Percentiles rank a stretch among this genome's conserved stretches.
Evolutionary conservation across 2,329 filamentous ascomycete genomes (phyloP).

Genomic region (Colletotrichum theobromicola): DNA sequence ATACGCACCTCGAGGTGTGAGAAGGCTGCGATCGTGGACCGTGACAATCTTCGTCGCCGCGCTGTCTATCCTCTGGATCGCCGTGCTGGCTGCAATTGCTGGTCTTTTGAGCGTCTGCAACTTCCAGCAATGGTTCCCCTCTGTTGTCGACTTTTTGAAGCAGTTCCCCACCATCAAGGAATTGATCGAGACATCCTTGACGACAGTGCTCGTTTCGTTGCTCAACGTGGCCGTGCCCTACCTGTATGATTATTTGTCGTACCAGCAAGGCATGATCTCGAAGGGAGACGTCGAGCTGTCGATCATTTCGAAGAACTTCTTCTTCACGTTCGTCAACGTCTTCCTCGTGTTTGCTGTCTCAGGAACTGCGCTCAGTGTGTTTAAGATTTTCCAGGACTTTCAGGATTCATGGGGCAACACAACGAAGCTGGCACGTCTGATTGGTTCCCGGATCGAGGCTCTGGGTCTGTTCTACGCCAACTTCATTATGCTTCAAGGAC

Average conservation of each 20-base stretch:
- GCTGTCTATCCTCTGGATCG: slow-evolving; percentile 87
- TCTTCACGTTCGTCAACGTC: slow-evolving; percentile 99
- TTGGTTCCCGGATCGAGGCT: slow-evolving; percentile 77
- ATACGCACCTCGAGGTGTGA: slow-evolving; percentile 75
- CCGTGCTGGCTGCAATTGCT: slow-evolving; percentile 80
- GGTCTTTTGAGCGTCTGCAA: slow-evolving; percentile 81
- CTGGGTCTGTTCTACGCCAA: slow-evolving; percentile 89
- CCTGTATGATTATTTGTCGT: slow-evolving; percentile 91
- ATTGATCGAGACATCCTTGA: slow-evolving; percentile 85
- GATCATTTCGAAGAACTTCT: slow-evolving; percentile 97
- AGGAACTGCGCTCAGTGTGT: slow-evolving; percentile 81
- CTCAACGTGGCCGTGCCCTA: slow-evolving; percentile 92
- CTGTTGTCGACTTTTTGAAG: slow-evolving; percentile 70
- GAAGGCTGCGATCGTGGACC: slow-evolving; percentile 80
- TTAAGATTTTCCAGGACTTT: slow-evolving; percentile 75
- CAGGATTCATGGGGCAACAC: slow-evolving; percentile 80
- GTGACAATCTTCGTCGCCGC: slow-evolving; percentile 85
- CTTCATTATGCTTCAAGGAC: slow-evolving; percentile 89
- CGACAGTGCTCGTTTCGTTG: slow-evolving; percentile 83
- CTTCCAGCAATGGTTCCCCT: slow-evolving; percentile 74
- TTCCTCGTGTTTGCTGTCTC: slow-evolving; percentile 94
- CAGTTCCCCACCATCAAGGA: slow-evolving; percentile 74
- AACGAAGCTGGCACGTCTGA: slow-evolving; percentile 73
- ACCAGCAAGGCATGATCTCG: slow-evolving; percentile 92
- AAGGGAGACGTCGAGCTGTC: slow-evolving; percentile 94